Evolutionary conservation across 2,329 filamentous ascomycete genomes (phyloP).

Genomic region (Colletotrichum tabaci): DNA sequence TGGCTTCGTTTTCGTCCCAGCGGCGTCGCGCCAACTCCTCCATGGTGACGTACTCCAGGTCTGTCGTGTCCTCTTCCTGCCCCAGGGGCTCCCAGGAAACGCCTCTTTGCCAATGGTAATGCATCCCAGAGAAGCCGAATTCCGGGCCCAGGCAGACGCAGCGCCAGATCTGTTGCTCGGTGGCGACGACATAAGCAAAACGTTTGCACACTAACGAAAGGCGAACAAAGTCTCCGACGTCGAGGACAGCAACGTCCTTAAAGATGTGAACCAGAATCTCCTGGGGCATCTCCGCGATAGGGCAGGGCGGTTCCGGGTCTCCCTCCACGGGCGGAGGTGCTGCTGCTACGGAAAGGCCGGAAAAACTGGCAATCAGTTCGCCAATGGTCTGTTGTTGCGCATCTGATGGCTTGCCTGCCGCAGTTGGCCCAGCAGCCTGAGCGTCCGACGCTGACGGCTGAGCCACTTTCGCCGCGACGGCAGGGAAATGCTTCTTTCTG

Average conservation of each 20-base stretch:
- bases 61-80: conserved; percentile 51
- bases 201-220: conserved; percentile 88
- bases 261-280: conserved; percentile 90
- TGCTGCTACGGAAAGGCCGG: conserved; percentile 76
- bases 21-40: conserved; percentile 54
- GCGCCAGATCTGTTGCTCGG: conserved; percentile 91
- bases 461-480: conserved; percentile 66
- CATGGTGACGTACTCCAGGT: conserved; percentile 52
- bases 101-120: conserved; percentile 81
- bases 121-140: conserved; percentile 87
- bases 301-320: conserved; percentile 82
- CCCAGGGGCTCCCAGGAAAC: conserved; percentile 68
- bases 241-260: conserved; percentile 77
- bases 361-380: conserved; percentile 84
- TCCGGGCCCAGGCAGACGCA: conserved; percentile 78
- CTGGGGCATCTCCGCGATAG: conserved; percentile 82
- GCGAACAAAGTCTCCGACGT: conserved; percentile 83
- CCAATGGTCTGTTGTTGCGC: conserved; percentile 65
- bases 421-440: conserved; percentile 46
- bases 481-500: conserved; percentile 91
- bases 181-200: conserved; percentile 86
- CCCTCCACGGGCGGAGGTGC: conserved; percentile 79
- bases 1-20: conserved; percentile 51
- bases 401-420: conserved; percentile 41
- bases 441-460: conserved; percentile 38